Conservation (phyloP, 805 yeast species). For the Wickerhamiella musiphila region DNA sequence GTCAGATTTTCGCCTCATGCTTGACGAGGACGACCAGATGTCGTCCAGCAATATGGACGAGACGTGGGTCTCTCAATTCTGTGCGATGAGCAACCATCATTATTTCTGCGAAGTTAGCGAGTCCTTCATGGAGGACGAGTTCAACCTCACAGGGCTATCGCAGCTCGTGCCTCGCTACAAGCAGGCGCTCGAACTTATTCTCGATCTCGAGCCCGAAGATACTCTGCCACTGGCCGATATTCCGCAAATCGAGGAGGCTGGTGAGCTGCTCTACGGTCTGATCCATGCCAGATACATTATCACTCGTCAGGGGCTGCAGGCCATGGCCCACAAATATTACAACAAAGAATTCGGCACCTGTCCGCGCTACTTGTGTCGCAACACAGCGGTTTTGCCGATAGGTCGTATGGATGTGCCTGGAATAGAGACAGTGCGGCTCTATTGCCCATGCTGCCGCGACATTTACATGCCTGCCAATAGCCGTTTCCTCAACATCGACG, state of each 20-base stretch:
- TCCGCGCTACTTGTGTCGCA: slow-evolving; percentile 77
- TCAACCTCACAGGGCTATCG: slow-evolving; percentile 79
- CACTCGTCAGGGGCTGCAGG: slow-evolving; percentile 74
- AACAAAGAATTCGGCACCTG: slow-evolving; percentile 79
- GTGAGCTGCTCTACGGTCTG: slow-evolving; percentile 81
- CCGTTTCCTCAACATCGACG: slow-evolving; percentile 79
- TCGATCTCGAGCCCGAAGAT: slow-evolving; percentile 54
- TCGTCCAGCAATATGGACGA: slow-evolving; percentile 7
- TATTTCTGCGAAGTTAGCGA: slow-evolving; percentile 83
- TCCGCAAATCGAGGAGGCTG: slow-evolving; percentile 71
- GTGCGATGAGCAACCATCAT: slow-evolving; percentile 68
- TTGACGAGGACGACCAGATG: slow-evolving; percentile 2
- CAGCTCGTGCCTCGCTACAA: slow-evolving; percentile 77
- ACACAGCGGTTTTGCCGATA: slow-evolving; percentile 77
- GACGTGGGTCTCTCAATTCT: slow-evolving; percentile 62
- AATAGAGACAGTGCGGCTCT: slow-evolving; percentile 75
- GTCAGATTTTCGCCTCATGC: not conserved
- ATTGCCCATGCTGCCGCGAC: slow-evolving; percentile 90
- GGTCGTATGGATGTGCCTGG: slow-evolving; percentile 88
- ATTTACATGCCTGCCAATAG: slow-evolving; percentile 74
- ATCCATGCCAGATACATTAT: slow-evolving; percentile 85
- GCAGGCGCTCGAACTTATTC: slow-evolving; percentile 77
- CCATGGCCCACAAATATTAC: slow-evolving; percentile 80
- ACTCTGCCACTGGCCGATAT: slow-evolving; percentile 46
- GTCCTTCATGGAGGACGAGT: slow-evolving; percentile 91